phyloP scores from a whole-genome alignment of 805 yeast species.

The Spathaspora passalidarum region DNA sequence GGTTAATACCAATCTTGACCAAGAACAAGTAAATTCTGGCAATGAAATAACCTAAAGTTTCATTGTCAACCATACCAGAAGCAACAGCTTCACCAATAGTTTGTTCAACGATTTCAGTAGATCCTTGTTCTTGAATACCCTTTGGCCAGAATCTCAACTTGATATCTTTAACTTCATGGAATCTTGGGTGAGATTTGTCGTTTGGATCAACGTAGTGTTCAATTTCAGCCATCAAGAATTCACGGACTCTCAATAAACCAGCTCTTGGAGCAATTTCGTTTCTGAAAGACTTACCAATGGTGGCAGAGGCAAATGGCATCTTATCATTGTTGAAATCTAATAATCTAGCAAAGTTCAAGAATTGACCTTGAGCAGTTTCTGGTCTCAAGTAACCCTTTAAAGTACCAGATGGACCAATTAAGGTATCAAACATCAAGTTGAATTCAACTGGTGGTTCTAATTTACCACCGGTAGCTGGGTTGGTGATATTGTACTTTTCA shows the following conservation, averaged over 20 bases:
- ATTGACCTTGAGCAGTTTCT: slow-evolving; percentile 99
- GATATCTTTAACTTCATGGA: slow-evolving; percentile 70
- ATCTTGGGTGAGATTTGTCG: slow-evolving; percentile 79
- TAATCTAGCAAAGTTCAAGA: slow-evolving; percentile 89
- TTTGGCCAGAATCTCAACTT: slow-evolving; percentile 79
- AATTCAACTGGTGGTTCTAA: slow-evolving; percentile 91
- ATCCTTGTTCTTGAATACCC: slow-evolving; percentile 83
- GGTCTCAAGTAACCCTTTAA: slow-evolving; percentile 95
- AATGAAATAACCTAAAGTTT: slow-evolving; percentile 94
- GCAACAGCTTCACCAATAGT: slow-evolving; percentile 89
- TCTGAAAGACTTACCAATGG: slow-evolving; percentile 97
- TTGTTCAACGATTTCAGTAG: slow-evolving; percentile 59
- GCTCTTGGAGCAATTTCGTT: slow-evolving; percentile 98
- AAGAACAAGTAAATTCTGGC: slow-evolving; percentile 90
- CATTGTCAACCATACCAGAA: slow-evolving; percentile 87
- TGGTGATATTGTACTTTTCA: slow-evolving; percentile 75
- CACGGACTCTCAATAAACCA: slow-evolving; percentile 96
- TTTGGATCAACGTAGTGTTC: slow-evolving; percentile 97
- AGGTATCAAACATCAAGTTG: slow-evolving; percentile 98
- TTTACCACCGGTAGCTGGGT: slow-evolving; percentile 86
- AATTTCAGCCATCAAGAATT: slow-evolving; percentile 98
- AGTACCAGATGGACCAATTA: slow-evolving; percentile 98
- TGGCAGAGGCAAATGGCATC: slow-evolving; percentile 99
- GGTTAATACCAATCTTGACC: slow-evolving; percentile 85
- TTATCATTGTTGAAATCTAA: slow-evolving; percentile 91